Evolutionary conservation across 148 eudicot species (phyloP), one percentile per base, ranked within the genome.

Genomic region (Selenicereus undatus): DNA sequence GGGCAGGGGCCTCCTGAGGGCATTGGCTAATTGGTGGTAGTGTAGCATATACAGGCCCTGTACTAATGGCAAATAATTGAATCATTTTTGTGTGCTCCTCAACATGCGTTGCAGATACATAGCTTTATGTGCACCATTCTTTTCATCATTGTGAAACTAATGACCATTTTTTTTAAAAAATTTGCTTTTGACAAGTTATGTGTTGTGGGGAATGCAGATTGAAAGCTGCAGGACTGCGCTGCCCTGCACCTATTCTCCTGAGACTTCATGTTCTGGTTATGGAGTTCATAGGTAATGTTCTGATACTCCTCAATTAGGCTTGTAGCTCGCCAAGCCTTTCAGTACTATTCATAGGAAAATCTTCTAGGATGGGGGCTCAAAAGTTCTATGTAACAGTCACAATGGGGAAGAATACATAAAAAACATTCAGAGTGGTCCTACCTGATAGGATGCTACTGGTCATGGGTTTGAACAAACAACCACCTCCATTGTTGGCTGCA

Each of bases 251-350:
- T 73, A 32, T 91, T 83, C 87, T 90, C 73, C 82, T 96, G 90
- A 91, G 91, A 81, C 99, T 90, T 77, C 99, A 96, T 91, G 98
- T 96, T 84, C 85, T 96, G 83, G 99, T 92, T 81, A 96, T 96
- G 99, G 98, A 96, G 81, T 96, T 96, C 77, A 96, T 96, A 86
- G 99, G 98, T 96, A 90, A 18, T 77, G 22, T 42, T 24, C 42
- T 52, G 21, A 24, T 65, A 36, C 22, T 69, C n/a, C 66, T n/a
- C 20, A 20, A 60, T 3, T 71, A 30, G 62, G 8, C 58, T 60
- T 75, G 58, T 24, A 12, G 76, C 5, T 13, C 20, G 62, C 35
- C 36, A 27, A 10, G 4, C 58, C 12, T 76, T 83, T 32, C 4
- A n/a, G 45, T 54, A 0, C 10, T 78, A 51, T 70, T 81, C 50